Percentiles rank a stretch among this genome's conserved stretches.
These are phyloP conservation scores for Zangia roseola DNA, from an alignment of 768 basidiomycete genomes.

Conservation along the genomic window DNA sequence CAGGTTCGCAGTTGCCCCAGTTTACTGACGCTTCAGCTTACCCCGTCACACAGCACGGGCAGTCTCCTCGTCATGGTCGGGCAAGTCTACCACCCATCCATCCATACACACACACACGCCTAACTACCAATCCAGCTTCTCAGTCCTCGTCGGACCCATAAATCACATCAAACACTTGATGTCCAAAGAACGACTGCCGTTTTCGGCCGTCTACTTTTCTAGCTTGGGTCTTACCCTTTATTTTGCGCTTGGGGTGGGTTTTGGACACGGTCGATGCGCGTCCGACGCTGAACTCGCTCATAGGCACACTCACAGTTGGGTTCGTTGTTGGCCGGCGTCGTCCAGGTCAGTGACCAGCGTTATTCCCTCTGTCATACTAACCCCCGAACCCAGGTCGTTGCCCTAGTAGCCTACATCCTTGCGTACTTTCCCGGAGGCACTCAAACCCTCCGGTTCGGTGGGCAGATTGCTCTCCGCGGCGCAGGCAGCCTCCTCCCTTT, in stretches of 20 bases:
- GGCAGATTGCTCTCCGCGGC: slow-evolving; percentile 77
- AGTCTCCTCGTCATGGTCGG: slow-evolving; percentile 96
- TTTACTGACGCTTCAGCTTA: background rate
- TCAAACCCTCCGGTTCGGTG: slow-evolving; percentile 77
- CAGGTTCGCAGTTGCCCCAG: slow-evolving; percentile 42
- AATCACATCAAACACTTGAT: slow-evolving; percentile 89
- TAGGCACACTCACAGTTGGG: slow-evolving; percentile 85
- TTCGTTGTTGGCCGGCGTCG: slow-evolving; percentile 75
- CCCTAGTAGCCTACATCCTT: slow-evolving; percentile 84
- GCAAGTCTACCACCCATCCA: slow-evolving; percentile 45
- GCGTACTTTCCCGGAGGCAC: slow-evolving; percentile 95
- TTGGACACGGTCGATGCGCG: background rate
- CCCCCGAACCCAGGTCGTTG: slow-evolving; percentile 52
- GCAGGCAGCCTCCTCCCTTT: slow-evolving; percentile 81
- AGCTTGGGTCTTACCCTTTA: slow-evolving; percentile 87
- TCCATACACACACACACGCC: background rate
- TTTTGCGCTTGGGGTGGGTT: slow-evolving; percentile 83
- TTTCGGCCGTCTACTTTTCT: slow-evolving; percentile 77
- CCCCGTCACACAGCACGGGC: slow-evolving; percentile 56
- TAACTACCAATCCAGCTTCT: slow-evolving; percentile 49
- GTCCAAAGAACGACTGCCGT: slow-evolving; percentile 81
- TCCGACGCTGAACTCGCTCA: background rate
- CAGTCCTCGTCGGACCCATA: slow-evolving; percentile 84
- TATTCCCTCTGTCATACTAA: background rate
- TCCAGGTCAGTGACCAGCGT: slow-evolving; percentile 58